A percentile compares a stretch with the other conserved stretches of the same genome.
Evolutionary conservation across 768 basidiomycete genomes (phyloP).

Genomic region (Mycena galericulata): DNA sequence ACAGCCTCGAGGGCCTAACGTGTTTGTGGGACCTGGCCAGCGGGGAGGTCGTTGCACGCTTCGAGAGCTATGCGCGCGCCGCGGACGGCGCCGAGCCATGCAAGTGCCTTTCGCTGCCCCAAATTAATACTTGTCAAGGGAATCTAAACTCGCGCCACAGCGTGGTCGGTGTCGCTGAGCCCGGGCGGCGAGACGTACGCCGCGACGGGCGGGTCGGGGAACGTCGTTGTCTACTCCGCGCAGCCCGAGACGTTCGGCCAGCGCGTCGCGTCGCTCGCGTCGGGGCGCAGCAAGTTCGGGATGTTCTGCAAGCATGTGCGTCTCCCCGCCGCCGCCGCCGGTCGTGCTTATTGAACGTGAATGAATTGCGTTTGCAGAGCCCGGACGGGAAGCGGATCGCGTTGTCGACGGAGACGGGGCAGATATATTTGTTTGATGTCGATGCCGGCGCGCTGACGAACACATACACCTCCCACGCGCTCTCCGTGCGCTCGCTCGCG

Average conservation of each 20-base stretch:
- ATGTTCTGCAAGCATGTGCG: constrained; percentile 79
- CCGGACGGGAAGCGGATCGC: constrained; percentile 89
- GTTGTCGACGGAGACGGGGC: constrained; percentile 87
- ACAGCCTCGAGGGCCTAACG: constrained; percentile 88
- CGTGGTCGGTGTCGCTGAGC: constrained; percentile 88
- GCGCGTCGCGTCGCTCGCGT: constrained; percentile 66
- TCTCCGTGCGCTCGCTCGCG: constrained; percentile 86
- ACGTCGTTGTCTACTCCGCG: constrained; percentile 79
- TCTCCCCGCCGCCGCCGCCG: constrained; percentile 27
- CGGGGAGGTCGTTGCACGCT: constrained; percentile 70
- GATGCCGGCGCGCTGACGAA: constrained; percentile 72
- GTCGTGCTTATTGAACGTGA: neutral
- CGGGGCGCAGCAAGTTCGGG: constrained; percentile 82
- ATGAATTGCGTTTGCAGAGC: constrained; percentile 80
- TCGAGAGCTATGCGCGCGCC: constrained; percentile 80
- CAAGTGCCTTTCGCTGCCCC: constrained; percentile 50
- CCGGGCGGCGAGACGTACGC: constrained; percentile 81
- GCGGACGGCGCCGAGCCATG: constrained; percentile 74
- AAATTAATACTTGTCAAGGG: neutral
- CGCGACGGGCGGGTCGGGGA: constrained; percentile 78
- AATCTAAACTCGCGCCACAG: constrained; percentile 50
- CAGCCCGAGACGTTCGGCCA: constrained; percentile 74
- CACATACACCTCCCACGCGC: constrained; percentile 90
- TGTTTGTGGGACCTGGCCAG: constrained; percentile 77
- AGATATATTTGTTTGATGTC: constrained; percentile 88